Conservation (phyloP, 2,329 filamentous ascomycete species). For the Hypoxylon sp. region DNA sequence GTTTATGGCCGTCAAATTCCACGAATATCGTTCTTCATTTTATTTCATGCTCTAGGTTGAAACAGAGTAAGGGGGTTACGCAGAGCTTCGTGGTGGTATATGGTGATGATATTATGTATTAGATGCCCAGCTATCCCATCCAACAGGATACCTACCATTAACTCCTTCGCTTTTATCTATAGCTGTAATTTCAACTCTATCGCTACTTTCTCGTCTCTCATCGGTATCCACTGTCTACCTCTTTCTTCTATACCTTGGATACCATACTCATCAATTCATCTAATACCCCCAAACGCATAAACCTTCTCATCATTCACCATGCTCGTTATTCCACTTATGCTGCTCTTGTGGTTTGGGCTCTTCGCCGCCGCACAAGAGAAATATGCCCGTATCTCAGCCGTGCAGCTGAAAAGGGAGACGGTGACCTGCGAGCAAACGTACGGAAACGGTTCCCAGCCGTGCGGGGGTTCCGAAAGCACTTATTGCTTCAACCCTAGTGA, state of each 20-base stretch:
- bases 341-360: constrained; percentile 37
- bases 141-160: constrained; percentile 9
- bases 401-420: constrained; percentile 41
- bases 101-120: constrained; percentile 23
- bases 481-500: constrained; percentile 54
- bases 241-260: neutral
- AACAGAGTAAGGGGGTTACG: constrained; percentile 2
- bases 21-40: constrained; percentile 1
- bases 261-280: constrained; percentile 5
- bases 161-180: neutral
- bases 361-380: constrained; percentile 40
- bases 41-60: constrained; percentile 1
- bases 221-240: neutral
- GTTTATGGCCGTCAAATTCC: constrained; percentile 30
- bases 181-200: constrained; percentile 14
- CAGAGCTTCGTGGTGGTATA: neutral
- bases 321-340: constrained; percentile 37
- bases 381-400: constrained; percentile 38
- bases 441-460: constrained; percentile 50
- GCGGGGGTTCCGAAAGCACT: constrained; percentile 49
- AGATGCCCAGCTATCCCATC: constrained; percentile 6
- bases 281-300: neutral
- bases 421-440: constrained; percentile 54
- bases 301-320: constrained; percentile 29
- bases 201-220: neutral